A percentile compares a stretch with the other conserved stretches of the same genome.
Evolutionary conservation across 2,329 filamentous ascomycete species (phyloP).

Genomic region (Alternaria dauci): DNA sequence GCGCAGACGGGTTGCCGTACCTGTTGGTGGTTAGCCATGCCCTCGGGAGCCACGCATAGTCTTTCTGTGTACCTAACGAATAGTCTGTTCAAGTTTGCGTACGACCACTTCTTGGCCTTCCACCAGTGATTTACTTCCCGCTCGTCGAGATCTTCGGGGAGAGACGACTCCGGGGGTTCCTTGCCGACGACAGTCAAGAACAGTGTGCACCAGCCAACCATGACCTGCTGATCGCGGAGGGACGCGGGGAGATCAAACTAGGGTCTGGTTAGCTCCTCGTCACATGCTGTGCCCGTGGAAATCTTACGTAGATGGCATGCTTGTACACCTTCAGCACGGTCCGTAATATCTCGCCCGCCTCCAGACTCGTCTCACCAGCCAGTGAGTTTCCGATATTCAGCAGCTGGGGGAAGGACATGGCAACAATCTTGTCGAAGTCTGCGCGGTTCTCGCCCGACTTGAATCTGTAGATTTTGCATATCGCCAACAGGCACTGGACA

Average conservation of each 20-base stretch:
- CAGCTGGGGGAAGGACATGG: constrained; percentile 86
- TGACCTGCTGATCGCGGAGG: constrained; percentile 80
- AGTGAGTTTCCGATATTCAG: constrained; percentile 87
- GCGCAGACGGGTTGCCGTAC: constrained; percentile 84
- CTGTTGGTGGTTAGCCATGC: constrained; percentile 57
- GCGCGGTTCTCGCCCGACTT: constrained; percentile 82
- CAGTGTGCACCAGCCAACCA: constrained; percentile 94
- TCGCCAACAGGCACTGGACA: constrained; percentile 89
- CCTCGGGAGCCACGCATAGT: constrained; percentile 28
- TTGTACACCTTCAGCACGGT: constrained; percentile 97
- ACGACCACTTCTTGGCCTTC: constrained; percentile 99
- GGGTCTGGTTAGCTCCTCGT: constrained; percentile 35
- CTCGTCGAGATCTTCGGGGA: constrained; percentile 82
- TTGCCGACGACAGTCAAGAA: constrained; percentile 93
- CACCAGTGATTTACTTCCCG: constrained; percentile 97
- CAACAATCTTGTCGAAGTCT: constrained; percentile 95
- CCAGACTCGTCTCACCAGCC: constrained; percentile 88
- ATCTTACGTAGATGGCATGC: constrained; percentile 90
- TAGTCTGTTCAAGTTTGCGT: constrained; percentile 94
- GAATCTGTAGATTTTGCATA: constrained; percentile 95
- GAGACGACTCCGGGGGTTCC: constrained; percentile 77
- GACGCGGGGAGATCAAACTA: constrained; percentile 86
- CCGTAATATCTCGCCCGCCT: constrained; percentile 96
- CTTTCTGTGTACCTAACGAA: constrained; percentile 78
- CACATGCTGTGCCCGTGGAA: constrained; percentile 10